These are phyloP conservation scores for Buddleja alternifolia DNA, from an alignment of 257 asterid species.

Conservation along the genomic window DNA sequence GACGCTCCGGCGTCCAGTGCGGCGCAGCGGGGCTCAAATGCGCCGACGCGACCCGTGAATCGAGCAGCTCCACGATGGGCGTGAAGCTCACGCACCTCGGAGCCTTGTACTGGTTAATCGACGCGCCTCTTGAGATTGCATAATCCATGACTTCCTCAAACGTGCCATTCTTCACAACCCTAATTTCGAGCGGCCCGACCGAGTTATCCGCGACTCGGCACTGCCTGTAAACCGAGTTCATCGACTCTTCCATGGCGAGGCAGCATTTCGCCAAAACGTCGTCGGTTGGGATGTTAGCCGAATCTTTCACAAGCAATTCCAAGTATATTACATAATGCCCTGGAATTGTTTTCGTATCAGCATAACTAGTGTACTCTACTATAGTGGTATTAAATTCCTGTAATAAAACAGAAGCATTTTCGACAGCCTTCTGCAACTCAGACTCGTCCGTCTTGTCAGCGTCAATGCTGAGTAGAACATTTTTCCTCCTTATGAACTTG, in stretches of 20 bases:
- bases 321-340: slow-evolving; percentile 84
- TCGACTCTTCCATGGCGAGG: slow-evolving; percentile 60
- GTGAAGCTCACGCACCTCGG: slow-evolving; percentile 81
- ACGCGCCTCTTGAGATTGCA: slow-evolving; percentile 81
- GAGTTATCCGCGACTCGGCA: slow-evolving; percentile 78
- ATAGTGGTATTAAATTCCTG: slow-evolving; percentile 39
- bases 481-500: slow-evolving; percentile 69
- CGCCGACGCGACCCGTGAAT: slow-evolving; percentile 60
- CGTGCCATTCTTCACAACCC: slow-evolving; percentile 71
- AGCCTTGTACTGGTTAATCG: slow-evolving; percentile 83
- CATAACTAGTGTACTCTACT: slow-evolving; percentile 77
- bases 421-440: slow-evolving; percentile 69
- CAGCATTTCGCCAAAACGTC: slow-evolving; percentile 60
- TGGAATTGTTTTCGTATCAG: slow-evolving; percentile 61
- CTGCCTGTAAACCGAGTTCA: slow-evolving; percentile 78
- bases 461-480: slow-evolving; percentile 70
- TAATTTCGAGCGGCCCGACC: slow-evolving; percentile 75
- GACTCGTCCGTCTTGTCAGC: slow-evolving; percentile 76
- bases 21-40: slow-evolving; percentile 74
- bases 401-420: slow-evolving; percentile 49
- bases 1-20: slow-evolving; percentile 62
- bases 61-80: slow-evolving; percentile 71
- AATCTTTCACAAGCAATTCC: slow-evolving; percentile 62
- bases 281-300: slow-evolving; percentile 27
- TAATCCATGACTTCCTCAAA: slow-evolving; percentile 90